Base-by-base conservation (phyloP, 805 yeast genomes). In the Candida stauntonica region DNA sequence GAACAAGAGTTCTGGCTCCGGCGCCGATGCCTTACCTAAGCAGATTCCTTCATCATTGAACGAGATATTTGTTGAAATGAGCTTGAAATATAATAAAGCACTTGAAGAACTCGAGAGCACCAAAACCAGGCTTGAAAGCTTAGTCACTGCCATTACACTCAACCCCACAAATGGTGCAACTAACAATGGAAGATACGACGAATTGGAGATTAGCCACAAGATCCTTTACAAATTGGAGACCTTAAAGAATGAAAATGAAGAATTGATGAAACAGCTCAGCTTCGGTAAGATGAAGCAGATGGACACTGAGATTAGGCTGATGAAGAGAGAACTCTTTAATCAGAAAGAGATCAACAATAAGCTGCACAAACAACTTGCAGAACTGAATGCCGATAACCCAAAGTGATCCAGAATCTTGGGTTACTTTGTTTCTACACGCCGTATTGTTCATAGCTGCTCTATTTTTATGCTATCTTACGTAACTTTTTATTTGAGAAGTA, bases 201-300 rank as follows among this genome's bases (percentile, higher is more conserved):
- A 77, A 35, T 79, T 83, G 51, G 88, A 84, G 39, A 62, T 84
- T 33, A 78, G 89, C 12, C 93, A 86, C 54, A 79, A 80, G 50
- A 75, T 85, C 42, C 66, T 86, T 28, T 69, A 71, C 29, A 77
- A 84, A 50, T 51, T 86, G 46, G 74, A 75, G 38, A 63, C 71
- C 41, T 61, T 86, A 42, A 75, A 75, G 15, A 72, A 70, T 32
- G 95, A 86, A 54, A 86, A 86, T 55, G 79, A 78, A 41, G 78
- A 72, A 45, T 68, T 86, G 62, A 70, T 80, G 44, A 75, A 75
- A 50, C 77, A 84, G 79, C 58, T 85, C 9, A 78, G 88, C 46
- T 80, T 71, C 58, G 86, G 95, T n/a, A 79, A 79, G 55, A 71
- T 84, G 30, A 81, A 81, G 52, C 86, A 85, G 51, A 65, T 77